Evolutionary conservation across 163 green algal species (phyloP).

Genomic region (Prototheca cutis): DNA sequence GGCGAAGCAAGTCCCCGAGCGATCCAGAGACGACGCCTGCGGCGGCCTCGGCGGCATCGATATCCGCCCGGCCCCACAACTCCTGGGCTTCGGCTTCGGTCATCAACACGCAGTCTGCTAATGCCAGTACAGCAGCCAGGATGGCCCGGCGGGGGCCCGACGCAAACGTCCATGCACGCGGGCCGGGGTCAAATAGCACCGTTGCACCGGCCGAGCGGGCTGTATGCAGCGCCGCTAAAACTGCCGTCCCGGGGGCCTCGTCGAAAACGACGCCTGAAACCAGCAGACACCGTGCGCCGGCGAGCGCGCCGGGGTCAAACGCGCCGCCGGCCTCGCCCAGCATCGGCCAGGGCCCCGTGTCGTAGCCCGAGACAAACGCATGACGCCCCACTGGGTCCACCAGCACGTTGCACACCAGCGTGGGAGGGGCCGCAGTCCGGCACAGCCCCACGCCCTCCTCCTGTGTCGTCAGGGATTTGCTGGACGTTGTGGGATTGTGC

Average conservation of each 20-base stretch:
- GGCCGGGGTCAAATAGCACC: conserved; percentile 90
- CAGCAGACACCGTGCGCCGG: conserved; percentile 19
- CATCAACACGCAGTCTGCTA: conserved; percentile 71
- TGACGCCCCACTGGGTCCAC: conserved; percentile 45
- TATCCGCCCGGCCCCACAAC: conserved; percentile 31
- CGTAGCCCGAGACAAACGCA: conserved; percentile 48
- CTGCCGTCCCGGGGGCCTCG: conserved; percentile 66
- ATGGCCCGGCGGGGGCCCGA: conserved; percentile 34
- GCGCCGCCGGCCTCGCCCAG: conserved; percentile 29
- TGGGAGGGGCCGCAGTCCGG: conserved; percentile 21
- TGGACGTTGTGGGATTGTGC: neutral
- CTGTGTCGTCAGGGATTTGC: conserved; percentile 8
- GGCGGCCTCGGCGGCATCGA: neutral
- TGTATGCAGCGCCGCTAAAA: conserved; percentile 38
- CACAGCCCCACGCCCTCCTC: conserved; percentile 35
- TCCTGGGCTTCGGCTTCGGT: conserved; percentile 72
- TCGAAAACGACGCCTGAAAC: conserved; percentile 82
- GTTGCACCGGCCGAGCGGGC: conserved; percentile 47
- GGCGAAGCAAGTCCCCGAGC: no score
- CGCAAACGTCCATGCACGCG: conserved; percentile 56
- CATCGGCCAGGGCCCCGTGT: conserved; percentile 84
- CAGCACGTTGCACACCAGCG: conserved; percentile 80
- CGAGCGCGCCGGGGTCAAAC: conserved; percentile 33
- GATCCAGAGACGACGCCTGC: no score
- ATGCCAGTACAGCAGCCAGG: conserved; percentile 57